Evolutionary conservation across 2,329 filamentous ascomycete species (phyloP).

Genomic region (Exserohilum rostratum): DNA sequence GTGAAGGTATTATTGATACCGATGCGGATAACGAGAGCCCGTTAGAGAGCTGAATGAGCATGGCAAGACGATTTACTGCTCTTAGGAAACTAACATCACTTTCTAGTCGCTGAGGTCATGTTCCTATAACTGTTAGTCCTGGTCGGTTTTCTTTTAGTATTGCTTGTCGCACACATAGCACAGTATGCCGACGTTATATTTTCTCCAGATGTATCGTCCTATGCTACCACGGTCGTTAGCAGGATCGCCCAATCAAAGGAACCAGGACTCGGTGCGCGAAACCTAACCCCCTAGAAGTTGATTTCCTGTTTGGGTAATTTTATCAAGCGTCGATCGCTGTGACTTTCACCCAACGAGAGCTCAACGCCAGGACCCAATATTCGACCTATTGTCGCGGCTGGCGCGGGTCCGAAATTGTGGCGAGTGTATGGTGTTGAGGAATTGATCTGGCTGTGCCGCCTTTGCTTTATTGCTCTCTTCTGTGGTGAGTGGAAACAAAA

Average conservation of each 20-base stretch:
- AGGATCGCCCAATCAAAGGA: not conserved
- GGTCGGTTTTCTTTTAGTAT: too few relatives aligned
- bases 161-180: too few relatives aligned
- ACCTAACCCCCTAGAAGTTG: not conserved
- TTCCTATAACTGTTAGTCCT: too few relatives aligned
- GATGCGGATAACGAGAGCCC: too few relatives aligned
- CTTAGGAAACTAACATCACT: too few relatives aligned
- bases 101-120: too few relatives aligned
- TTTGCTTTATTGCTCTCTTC: too few relatives aligned
- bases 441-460: not conserved
- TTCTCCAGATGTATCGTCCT: not conserved
- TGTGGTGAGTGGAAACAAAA: not conserved
- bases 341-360: conserved; percentile 4
- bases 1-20: too few relatives aligned
- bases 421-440: not conserved
- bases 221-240: not conserved
- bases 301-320: conserved; percentile 7
- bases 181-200: too few relatives aligned
- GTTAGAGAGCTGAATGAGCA: too few relatives aligned
- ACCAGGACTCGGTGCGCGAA: not conserved
- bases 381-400: not conserved
- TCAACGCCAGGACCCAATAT: not conserved
- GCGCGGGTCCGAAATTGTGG: not conserved
- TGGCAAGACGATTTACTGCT: too few relatives aligned
- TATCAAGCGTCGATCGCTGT: conserved; percentile 1